These are phyloP conservation scores for Musa acuminata DNA, from an alignment of 176 grass and related monocot species.

Conservation along the genomic window DNA sequence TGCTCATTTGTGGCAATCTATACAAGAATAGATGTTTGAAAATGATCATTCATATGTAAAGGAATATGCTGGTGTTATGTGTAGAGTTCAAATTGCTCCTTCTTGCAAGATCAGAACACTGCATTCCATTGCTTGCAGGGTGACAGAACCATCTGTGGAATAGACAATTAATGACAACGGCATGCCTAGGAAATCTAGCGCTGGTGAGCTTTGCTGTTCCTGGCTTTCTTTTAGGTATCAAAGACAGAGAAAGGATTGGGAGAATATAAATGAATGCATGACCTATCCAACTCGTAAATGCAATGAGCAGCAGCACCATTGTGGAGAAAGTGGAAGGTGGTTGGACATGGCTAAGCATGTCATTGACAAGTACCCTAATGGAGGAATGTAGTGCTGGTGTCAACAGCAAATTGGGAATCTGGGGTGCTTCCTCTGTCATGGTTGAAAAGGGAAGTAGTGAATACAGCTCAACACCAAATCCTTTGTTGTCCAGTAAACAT, in stretches of 20 bases:
- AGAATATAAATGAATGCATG: neutral
- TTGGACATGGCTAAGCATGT: too few relatives aligned
- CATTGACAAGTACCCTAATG: too few relatives aligned
- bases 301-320: neutral
- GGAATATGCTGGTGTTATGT: neutral
- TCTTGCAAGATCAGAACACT: neutral
- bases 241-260: neutral
- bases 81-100: neutral
- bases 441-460: neutral
- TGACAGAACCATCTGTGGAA: neutral
- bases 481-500: too few relatives aligned
- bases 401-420: neutral
- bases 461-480: neutral
- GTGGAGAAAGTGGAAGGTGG: too few relatives aligned
- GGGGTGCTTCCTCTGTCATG: neutral
- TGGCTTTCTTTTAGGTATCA: neutral
- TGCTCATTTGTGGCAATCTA: too few relatives aligned
- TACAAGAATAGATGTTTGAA: too few relatives aligned
- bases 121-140: neutral
- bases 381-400: neutral
- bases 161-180: neutral
- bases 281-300: neutral
- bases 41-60: too few relatives aligned
- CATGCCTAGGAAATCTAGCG: too few relatives aligned
- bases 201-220: neutral